phyloP scores from a whole-genome alignment of 2,329 filamentous ascomycete species.

The Colletotrichum nymphaeae region DNA sequence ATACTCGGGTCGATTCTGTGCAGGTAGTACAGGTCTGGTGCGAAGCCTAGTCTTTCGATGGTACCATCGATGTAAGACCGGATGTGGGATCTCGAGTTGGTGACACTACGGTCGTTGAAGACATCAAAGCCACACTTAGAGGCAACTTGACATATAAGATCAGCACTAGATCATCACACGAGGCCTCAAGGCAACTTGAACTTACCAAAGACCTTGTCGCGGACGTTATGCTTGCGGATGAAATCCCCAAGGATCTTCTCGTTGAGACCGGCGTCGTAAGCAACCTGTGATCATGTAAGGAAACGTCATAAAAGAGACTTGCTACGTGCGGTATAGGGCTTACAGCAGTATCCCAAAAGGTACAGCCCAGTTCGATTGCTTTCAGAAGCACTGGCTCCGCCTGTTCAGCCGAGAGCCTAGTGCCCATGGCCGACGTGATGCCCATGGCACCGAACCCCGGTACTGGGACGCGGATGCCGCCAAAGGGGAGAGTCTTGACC shows the following conservation, averaged over 20 bases:
- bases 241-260: constrained; percentile 62
- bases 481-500: constrained; percentile 55
- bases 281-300: constrained; percentile 45
- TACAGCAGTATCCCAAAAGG: constrained; percentile 58
- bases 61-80: constrained; percentile 60
- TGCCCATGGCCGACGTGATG: constrained; percentile 55
- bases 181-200: background rate
- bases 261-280: constrained; percentile 58
- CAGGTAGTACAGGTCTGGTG: constrained; percentile 57
- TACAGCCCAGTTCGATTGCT: constrained; percentile 58
- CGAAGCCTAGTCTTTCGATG: constrained; percentile 58
- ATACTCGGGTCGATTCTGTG: constrained; percentile 57
- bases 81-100: constrained; percentile 58
- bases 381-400: constrained; percentile 61
- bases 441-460: constrained; percentile 64
- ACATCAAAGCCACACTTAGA: constrained; percentile 59
- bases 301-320: background rate
- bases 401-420: constrained; percentile 53
- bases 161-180: background rate
- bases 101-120: constrained; percentile 47
- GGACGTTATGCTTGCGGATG: constrained; percentile 60
- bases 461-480: constrained; percentile 47
- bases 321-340: too few relatives aligned
- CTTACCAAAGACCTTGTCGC: constrained; percentile 60
- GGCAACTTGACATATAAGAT: constrained; percentile 47